A percentile compares a stretch with the other conserved stretches of the same genome.
Conservation (phyloP, 352 stramenopile species). For the Lagenidium giganteum region DNA sequence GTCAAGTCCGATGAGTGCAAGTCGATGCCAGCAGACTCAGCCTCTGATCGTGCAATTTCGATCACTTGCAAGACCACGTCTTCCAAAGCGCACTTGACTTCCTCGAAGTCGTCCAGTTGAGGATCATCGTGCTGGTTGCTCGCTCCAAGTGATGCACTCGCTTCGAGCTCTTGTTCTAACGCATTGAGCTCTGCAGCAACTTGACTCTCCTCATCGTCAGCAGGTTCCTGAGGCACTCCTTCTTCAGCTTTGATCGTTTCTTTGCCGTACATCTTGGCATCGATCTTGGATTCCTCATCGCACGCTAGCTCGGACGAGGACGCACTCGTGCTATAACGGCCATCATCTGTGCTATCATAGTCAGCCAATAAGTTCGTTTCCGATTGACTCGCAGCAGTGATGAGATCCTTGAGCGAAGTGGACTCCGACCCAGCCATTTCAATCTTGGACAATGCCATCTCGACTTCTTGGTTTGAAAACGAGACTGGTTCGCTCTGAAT, state of each 20-base stretch:
- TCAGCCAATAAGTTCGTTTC: no score
- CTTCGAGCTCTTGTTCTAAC: conserved; percentile 12
- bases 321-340: no score
- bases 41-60: not conserved
- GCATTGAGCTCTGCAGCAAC: not conserved
- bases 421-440: conserved; percentile 48
- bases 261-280: not conserved
- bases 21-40: not conserved
- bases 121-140: not conserved
- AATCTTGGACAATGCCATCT: conserved; percentile 69
- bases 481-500: conserved; percentile 30
- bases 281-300: no score
- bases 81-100: conserved; percentile 6
- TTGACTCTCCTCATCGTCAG: conserved; percentile 1
- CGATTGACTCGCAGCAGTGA: not conserved
- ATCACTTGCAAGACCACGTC: not conserved
- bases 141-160: no score
- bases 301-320: no score
- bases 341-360: no score
- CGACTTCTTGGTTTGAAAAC: conserved; percentile 71
- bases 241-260: conserved; percentile 2
- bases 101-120: conserved; percentile 3
- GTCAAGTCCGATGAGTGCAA: no score
- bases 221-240: not conserved
- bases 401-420: conserved; percentile 21